These are phyloP conservation scores for Luvunga scandens DNA, from an alignment of 345 rosid genomes.

Conservation along the genomic window DNA sequence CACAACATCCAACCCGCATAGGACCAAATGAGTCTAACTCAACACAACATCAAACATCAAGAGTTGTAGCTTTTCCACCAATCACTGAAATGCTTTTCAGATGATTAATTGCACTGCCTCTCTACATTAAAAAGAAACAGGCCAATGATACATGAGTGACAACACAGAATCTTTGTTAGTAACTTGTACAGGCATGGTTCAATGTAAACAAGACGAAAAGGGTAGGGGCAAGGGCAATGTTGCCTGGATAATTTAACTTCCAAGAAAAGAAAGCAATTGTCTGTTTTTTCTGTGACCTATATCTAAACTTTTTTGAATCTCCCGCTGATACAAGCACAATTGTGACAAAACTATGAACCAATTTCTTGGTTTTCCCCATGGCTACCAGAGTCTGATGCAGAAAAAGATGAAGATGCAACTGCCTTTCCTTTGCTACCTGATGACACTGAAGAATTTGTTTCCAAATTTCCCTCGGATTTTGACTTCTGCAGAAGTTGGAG, in stretches of 20 bases:
- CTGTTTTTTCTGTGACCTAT: not conserved
- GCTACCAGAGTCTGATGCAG: constrained; percentile 5
- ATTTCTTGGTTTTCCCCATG: constrained; percentile 16
- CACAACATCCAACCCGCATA: no score
- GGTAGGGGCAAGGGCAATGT: not conserved
- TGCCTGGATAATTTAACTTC: not conserved
- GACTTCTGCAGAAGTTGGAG: constrained; percentile 29
- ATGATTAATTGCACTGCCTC: no score
- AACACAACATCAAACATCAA: no score
- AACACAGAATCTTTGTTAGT: not conserved
- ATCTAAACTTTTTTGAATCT: not conserved
- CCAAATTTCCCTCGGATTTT: constrained; percentile 19
- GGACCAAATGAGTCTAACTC: no score
- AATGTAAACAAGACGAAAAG: not conserved
- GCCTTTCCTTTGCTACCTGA: constrained; percentile 42
- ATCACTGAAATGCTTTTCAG: no score
- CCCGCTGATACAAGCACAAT: constrained; percentile 2
- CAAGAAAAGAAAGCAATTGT: not conserved
- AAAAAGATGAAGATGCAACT: constrained; percentile 20
- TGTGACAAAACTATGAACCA: not conserved
- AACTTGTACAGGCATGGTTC: not conserved
- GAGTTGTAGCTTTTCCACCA: no score
- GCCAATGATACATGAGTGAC: no score
- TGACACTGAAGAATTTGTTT: constrained; percentile 5
- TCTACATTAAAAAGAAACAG: no score